These are phyloP conservation scores for Ascobolus immersus DNA, from an alignment of 495 filamentous ascomycete species.

Conservation along the genomic window DNA sequence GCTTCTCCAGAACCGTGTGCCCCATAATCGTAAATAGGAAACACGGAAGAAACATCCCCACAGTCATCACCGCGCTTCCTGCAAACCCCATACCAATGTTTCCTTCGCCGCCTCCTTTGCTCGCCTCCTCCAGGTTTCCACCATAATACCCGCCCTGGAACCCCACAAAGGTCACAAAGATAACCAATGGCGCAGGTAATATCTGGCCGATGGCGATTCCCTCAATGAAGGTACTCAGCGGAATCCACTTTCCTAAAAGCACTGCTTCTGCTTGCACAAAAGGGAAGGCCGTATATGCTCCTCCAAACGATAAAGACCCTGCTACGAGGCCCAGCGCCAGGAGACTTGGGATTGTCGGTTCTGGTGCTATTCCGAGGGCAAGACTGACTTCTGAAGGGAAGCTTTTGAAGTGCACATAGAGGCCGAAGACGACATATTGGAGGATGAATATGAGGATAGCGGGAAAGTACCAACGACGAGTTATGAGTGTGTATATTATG, in stretches of 20 bases:
- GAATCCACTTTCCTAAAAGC: slow-evolving; percentile 17
- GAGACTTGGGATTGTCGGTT: slow-evolving; percentile 15
- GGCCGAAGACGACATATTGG: slow-evolving; percentile 16
- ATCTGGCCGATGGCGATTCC: slow-evolving; percentile 20
- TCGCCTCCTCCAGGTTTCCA: too few relatives aligned
- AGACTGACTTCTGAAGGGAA: slow-evolving; percentile 18
- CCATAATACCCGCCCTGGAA: slow-evolving; percentile 17
- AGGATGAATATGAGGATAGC: slow-evolving; percentile 14
- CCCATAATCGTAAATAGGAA: slow-evolving; percentile 19
- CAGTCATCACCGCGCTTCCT: slow-evolving; percentile 17
- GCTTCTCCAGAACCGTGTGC: slow-evolving; percentile 15
- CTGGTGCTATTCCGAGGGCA: slow-evolving; percentile 18
- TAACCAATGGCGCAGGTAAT: slow-evolving; percentile 18
- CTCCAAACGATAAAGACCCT: slow-evolving; percentile 18
- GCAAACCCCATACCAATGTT: slow-evolving; percentile 16
- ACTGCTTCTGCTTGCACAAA: slow-evolving; percentile 20
- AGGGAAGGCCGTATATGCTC: slow-evolving; percentile 19
- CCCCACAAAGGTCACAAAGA: slow-evolving; percentile 19
- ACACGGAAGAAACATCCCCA: slow-evolving; percentile 20
- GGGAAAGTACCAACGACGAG: slow-evolving; percentile 13
- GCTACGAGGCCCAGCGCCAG: slow-evolving; percentile 19
- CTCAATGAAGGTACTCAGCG: slow-evolving; percentile 18
- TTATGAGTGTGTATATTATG: slow-evolving; percentile 13
- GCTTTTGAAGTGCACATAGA: slow-evolving; percentile 17
- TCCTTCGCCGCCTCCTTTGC: slow-evolving; percentile 1